phyloP scores from a whole-genome alignment of 495 filamentous ascomycete genomes.

The Extremus antarcticus region DNA sequence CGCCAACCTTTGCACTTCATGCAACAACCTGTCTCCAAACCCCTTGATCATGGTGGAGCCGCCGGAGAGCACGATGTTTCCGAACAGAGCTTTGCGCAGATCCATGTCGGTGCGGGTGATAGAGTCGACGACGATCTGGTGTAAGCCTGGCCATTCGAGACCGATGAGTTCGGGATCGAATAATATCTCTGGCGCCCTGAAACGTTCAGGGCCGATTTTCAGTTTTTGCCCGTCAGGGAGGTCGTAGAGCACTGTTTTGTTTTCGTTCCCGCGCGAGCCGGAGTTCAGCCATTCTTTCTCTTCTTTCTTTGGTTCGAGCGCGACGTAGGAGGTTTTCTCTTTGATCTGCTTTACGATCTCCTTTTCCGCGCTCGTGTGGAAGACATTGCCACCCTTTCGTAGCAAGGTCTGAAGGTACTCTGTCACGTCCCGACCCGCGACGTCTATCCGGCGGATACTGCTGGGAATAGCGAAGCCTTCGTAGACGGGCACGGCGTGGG shows the following conservation, averaged over 20 bases:
- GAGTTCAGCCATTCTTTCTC: slow-evolving; percentile 87
- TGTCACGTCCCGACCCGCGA: slow-evolving; percentile 95
- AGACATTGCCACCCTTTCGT: slow-evolving; percentile 83
- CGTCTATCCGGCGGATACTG: slow-evolving; percentile 89
- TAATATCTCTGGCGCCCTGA: slow-evolving; percentile 91
- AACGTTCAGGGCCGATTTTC: slow-evolving; percentile 84
- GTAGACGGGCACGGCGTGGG: slow-evolving; percentile 94
- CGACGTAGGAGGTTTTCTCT: slow-evolving; percentile 87
- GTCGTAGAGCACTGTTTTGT: slow-evolving; percentile 72
- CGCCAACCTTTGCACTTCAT: slow-evolving; percentile 82
- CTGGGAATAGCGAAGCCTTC: slow-evolving; percentile 95
- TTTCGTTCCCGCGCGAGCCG: slow-evolving; percentile 44
- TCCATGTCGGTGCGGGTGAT: slow-evolving; percentile 97
- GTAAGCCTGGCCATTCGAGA: slow-evolving; percentile 91
- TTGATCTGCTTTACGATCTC: slow-evolving; percentile 96
- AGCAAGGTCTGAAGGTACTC: slow-evolving; percentile 88
- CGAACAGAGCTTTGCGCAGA: slow-evolving; percentile 83
- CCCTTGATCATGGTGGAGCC: slow-evolving; percentile 85
- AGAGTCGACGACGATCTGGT: slow-evolving; percentile 93
- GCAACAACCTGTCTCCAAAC: slow-evolving; percentile 87
- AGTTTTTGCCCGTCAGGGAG: slow-evolving; percentile 88
- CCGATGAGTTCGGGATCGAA: slow-evolving; percentile 97
- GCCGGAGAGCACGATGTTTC: slow-evolving; percentile 93
- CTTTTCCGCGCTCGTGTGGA: slow-evolving; percentile 97
- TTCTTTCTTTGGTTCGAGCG: slow-evolving; percentile 79